Evolutionary conservation across 2,329 filamentous ascomycete species (phyloP), one percentile per base, ranked within the genome.

Genomic region (Pseudogymnoascus sp.): DNA sequence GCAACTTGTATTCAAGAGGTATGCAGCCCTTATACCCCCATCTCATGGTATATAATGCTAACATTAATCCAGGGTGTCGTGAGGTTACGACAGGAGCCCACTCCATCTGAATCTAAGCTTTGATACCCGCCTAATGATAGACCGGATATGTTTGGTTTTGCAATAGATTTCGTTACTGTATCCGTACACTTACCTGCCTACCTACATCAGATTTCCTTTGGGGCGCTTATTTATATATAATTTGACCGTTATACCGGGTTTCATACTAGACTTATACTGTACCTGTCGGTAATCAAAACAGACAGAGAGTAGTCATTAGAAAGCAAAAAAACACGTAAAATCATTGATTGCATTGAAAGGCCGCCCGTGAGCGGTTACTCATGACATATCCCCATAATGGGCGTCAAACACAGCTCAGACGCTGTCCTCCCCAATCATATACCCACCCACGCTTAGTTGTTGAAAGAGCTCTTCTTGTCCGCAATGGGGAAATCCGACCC

Each of bases 1-100:
- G 90, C 89, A 25, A 92, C 84, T 33, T 93, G 90, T 72, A 82
- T 90, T 62, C 90, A 94, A 74, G 90, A 94, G 81, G 89, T 78
- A 66, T 66, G 47, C 3, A 33, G 68, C 5, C 3, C 47, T 4
- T 28, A 38, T 33, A 15, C 28, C 15, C 20, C 33, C 25, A 33
- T n/a, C 25, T 2, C 5, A 12, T 4, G 7, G 15, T 15, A 62
- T 62, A n/a, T 20, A 30, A 20, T 67, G 59, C 69, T 71, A 58
- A 71, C 67, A 6, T 37, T 22, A 18, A 60, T 57, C 47, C 43
- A 81, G 80, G 81, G 81, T 14, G 75, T 83, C 57, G 75, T 83
- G 41, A 71, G 81, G 47, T 70, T 83, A 53, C 77, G 77, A 69
- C 77, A 79, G 64, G 72, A 75, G 14, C 73, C 15, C 15, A 28